Base-by-base conservation (phyloP, 805 yeast species). In the Nakazawaea wyomingensis region DNA sequence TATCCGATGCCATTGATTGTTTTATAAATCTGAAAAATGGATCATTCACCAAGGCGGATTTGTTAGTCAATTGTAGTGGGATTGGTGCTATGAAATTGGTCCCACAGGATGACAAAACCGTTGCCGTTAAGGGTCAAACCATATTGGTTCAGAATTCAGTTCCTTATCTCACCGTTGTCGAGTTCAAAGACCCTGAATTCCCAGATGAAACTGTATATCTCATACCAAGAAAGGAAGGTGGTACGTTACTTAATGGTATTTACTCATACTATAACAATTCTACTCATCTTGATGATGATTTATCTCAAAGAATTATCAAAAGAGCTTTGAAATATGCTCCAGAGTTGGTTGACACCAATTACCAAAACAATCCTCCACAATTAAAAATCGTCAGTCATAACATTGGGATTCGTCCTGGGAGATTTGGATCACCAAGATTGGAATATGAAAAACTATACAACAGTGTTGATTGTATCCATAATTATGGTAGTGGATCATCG, bases 161-260 rank as follows among this genome's bases (percentile, higher is more conserved):
- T 46, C 54, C 61, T 48, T 54, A 51, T 50, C 61, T 74, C 63
- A 50, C 65, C 16, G 53, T 57, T 27, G 59, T 61, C 11, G 59
- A 62, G 3, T 48, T 52, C 20, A 39, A 38, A 14, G 56, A 55
- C 4, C 48, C 56, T 1, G 55, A 55, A 1, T 52, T 55, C 49
- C 64, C 66, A 0, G 63, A 62, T 37, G 88, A 82, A 50, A 54
- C 64, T 34, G 61, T 80, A 24, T 81, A 82, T 53, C 63, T 78
- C 24, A 75, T 82, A 66, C 88, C 88, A n/a, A 60, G 88, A 44
- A 75, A 74, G 47, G 88, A 82, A 60, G 87, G 88, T n/a, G 85
- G 85, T 37, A 66, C 77, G 29, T 76, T 82, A 35, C 68, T 82
- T 45, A 88, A 87, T 4, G 89, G 88, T 0, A 58, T 59, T 41